Base-by-base conservation (phyloP, 2,329 filamentous ascomycete species). In the Colletotrichum graminicola region DNA sequence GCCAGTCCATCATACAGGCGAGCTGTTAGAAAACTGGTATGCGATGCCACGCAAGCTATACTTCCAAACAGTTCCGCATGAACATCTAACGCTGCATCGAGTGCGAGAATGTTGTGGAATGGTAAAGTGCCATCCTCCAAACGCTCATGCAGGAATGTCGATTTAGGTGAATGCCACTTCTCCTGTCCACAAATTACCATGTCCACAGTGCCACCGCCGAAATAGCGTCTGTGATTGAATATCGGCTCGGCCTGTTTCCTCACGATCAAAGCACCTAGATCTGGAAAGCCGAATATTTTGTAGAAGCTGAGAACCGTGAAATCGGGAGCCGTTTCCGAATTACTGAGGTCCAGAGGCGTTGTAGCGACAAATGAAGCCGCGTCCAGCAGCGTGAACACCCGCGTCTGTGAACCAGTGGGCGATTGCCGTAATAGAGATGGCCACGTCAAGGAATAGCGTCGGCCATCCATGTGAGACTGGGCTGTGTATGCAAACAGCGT, bases 221-320 rank as follows among this genome's bases (percentile, higher is more conserved):
- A 99, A 77, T 97, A 99, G 73, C 84, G 90, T 71, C 94, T 89
- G 52, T 85, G 84, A 41, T 88, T 83, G 57, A 97, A 90, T 3
- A 92, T 78, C 49, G 86, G 79, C 8, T 88, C 89, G 16, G 93
- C 89, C 41, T 89, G 86, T 75, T 93, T 94, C 52, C 92, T 90
- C 16, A 98, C 90, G 39, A 98, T 90, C 69, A 99, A 82, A 1
- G 91, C 94, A 1, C 95, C 95, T 2, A 98, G 84, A 78, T 98
- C 94, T 0, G 95, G 95, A 74, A 98, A 98, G 1, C 96, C 95
- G 79, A 98, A 98, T n/a, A 98, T 95, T 80, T 98, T 99, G 83
- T 98, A 97, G 74, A 98, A 90, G 80, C 95, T 98, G 52, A 98
- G 77, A 0, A 94, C 92, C 0, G 90, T 92, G 75, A 98, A 98